A percentile compares a stretch with the other conserved stretches of the same genome.
Evolutionary conservation across 2,329 filamentous ascomycete genomes (phyloP).

Genomic region (Diaporthe ampelina): DNA sequence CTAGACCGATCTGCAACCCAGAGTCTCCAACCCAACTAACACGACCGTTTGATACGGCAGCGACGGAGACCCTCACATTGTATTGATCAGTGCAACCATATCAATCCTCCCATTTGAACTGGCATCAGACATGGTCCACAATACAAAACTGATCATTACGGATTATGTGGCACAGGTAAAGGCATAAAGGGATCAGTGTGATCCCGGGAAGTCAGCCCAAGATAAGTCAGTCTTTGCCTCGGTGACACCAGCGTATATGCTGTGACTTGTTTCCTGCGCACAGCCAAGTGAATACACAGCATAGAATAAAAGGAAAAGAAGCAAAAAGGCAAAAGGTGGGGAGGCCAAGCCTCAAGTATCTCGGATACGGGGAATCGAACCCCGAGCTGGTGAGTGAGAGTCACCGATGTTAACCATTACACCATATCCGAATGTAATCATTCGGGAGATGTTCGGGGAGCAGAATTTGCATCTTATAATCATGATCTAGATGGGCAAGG

Average conservation of each 20-base stretch:
- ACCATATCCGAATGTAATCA: conserved; percentile 39
- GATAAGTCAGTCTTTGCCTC: background rate
- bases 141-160: background rate
- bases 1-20: background rate
- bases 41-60: background rate
- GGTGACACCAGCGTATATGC: background rate
- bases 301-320: background rate
- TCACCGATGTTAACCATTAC: conserved; percentile 41
- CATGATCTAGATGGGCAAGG: accelerated
- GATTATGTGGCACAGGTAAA: background rate
- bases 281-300: background rate
- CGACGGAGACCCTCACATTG: background rate
- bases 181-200: background rate
- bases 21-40: background rate
- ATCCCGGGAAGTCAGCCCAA: background rate
- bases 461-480: background rate
- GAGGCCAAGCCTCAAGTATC: background rate
- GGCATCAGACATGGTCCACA: background rate
- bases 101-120: background rate
- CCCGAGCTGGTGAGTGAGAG: conserved; percentile 41
- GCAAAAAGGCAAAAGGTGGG: background rate
- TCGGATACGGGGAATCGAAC: conserved; percentile 42
- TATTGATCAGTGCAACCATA: background rate
- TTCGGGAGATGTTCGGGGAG: background rate
- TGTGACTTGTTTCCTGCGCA: background rate